Percentiles rank a stretch among this genome's conserved stretches.
Evolutionary conservation across 2,329 filamentous ascomycete species (phyloP).

Genomic region (Exserohilum turcica): DNA sequence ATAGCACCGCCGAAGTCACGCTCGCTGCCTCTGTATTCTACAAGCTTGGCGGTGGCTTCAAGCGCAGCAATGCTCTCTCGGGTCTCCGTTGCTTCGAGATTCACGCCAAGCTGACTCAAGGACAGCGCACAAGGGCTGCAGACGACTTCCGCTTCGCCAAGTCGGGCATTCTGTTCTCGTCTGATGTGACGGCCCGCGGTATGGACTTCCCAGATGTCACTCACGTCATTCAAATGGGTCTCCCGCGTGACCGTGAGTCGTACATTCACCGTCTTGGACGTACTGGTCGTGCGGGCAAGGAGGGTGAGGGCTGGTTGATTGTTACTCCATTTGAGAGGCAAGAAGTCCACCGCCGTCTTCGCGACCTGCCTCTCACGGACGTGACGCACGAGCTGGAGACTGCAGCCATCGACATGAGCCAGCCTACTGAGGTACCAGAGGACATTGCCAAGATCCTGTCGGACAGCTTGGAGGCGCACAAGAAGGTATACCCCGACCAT

Average conservation of each 20-base stretch:
- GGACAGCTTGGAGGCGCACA: slow-evolving; percentile 52
- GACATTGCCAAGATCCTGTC: slow-evolving; percentile 53
- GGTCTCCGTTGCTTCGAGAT: slow-evolving; percentile 63
- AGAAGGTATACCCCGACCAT: slow-evolving; percentile 48
- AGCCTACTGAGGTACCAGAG: slow-evolving; percentile 49
- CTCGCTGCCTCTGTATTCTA: slow-evolving; percentile 66
- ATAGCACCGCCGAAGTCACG: slow-evolving; percentile 74
- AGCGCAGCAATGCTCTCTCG: slow-evolving; percentile 37
- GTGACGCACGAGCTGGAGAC: slow-evolving; percentile 58
- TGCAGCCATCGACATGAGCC: slow-evolving; percentile 55
- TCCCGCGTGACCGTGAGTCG: slow-evolving; percentile 52
- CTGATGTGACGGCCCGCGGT: slow-evolving; percentile 58
- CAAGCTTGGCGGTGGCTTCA: slow-evolving; percentile 51
- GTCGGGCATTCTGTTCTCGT: slow-evolving; percentile 60
- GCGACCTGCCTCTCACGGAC: slow-evolving; percentile 63
- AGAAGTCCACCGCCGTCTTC: slow-evolving; percentile 58
- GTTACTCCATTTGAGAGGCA: slow-evolving; percentile 61
- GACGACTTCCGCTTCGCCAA: slow-evolving; percentile 70
- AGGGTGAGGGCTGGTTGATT: slow-evolving; percentile 73
- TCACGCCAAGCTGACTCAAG: slow-evolving; percentile 78
- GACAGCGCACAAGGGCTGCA: slow-evolving; percentile 69
- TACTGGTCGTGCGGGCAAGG: slow-evolving; percentile 69
- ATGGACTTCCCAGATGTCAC: slow-evolving; percentile 61
- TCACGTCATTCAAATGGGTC: slow-evolving; percentile 58
- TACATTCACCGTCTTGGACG: slow-evolving; percentile 60